phyloP scores from a whole-genome alignment of 805 yeast species.

The Hanseniaspora pseudoguilliermondii region DNA sequence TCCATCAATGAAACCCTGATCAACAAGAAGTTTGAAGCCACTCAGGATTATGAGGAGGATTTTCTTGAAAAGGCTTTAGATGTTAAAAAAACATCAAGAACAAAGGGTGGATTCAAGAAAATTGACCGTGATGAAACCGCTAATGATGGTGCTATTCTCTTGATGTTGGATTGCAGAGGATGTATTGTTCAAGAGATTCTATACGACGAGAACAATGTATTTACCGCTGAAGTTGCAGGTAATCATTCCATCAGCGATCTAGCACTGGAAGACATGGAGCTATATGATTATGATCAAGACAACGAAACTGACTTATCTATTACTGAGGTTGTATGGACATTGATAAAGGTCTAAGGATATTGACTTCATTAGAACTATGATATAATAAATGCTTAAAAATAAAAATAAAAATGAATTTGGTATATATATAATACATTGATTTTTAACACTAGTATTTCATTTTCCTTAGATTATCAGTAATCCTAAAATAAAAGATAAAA shows the following conservation, averaged over 20 bases:
- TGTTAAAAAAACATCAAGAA: constrained; percentile 13
- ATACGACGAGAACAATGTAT: constrained; percentile 33
- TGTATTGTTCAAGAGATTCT: constrained; percentile 55
- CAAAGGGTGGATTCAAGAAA: constrained; percentile 11
- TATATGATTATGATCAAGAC: constrained; percentile 91
- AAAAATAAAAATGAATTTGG: not conserved
- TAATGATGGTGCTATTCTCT: constrained; percentile 28
- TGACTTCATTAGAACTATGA: no score
- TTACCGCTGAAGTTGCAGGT: constrained; percentile 19
- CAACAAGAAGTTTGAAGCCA: constrained; percentile 16
- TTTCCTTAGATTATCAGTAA: not conserved
- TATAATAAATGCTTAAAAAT: not conserved
- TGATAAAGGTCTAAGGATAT: constrained; percentile 30
- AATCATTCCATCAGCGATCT: constrained; percentile 38
- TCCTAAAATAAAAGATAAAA: not conserved
- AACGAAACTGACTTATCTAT: constrained; percentile 70
- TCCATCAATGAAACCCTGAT: constrained; percentile 21
- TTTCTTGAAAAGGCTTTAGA: not conserved
- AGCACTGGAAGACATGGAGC: constrained; percentile 52
- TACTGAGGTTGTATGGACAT: constrained; percentile 57
- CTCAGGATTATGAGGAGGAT: constrained; percentile 15
- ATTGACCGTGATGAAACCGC: not conserved
- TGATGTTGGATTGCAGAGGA: constrained; percentile 79
- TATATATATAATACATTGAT: not conserved
- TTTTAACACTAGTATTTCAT: not conserved